Base-by-base conservation (phyloP, 1,284 basidiomycete species). In the Rhodotorula sp. region DNA sequence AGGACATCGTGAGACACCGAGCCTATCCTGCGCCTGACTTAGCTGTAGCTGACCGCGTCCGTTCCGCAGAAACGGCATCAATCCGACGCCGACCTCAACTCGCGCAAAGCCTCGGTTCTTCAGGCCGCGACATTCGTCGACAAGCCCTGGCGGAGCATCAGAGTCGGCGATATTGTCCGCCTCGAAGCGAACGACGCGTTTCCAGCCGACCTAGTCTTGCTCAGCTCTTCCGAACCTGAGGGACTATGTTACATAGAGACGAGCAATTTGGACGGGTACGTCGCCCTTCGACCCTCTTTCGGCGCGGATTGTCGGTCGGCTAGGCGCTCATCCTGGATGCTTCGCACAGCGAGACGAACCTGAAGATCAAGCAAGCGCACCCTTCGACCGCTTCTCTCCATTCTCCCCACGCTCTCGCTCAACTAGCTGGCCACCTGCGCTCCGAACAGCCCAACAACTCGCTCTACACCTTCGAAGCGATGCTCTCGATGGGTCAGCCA, bases 371-470 rank as follows among this genome's bases (percentile, higher is more conserved):
- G 80, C 94, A 99, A 82, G 92, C 92, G 0, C 90, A 90, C 24
- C 85, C 91, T 0, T 87, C 91, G 34, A 97, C 94, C 0, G 83
- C 91, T 0, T 78, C 84, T 19, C 84, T 97, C 53, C 93, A 88
- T 17, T 87, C 90, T 1, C 93, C 95, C 0, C 83, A 87, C 22
- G 84, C 89, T 5, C 89, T 92, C 32, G 85, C 86, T 11, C 81
- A 87, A 5, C 84, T 99, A 1, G 88, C 87, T 29, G 96, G 96
- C 8, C 87, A 90, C 51, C 83, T 99, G 39, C 87, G 90, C 53
- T 95, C 92, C 3, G 96, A 99, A 80, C 92, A 97, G 68, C 96
- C 96, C 20, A 99, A 99, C 81, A 97, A 95, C 77, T 95, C 92
- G 2, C 83, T 99, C 10, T 98, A 99, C 82, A 99, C 95, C 0